Evolutionary conservation across 192 early-diverging fungal genomes (phyloP).

Genomic region (Chytriomyces hyalinus): DNA sequence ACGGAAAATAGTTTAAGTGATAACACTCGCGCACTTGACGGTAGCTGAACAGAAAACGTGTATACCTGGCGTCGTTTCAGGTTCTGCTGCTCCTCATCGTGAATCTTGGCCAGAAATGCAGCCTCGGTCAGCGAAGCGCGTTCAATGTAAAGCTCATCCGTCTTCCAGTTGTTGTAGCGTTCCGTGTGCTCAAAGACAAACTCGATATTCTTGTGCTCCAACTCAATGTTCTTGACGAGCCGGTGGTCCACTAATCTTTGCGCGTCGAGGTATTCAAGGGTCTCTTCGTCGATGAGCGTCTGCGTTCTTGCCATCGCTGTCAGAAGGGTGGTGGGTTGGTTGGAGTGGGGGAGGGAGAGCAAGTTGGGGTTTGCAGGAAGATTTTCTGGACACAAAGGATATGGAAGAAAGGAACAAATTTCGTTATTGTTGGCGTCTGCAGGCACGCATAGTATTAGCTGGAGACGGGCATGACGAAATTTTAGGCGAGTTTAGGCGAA

Average conservation of each 20-base stretch:
- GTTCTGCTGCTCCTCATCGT: conserved; percentile 39
- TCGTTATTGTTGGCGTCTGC: too few species aligned
- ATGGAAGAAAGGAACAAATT: too few species aligned
- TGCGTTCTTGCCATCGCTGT: conserved; percentile 4
- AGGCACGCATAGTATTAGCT: too few species aligned
- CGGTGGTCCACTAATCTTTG: conserved; percentile 13
- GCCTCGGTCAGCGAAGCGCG: conserved; percentile 29
- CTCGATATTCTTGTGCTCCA: conserved; percentile 37
- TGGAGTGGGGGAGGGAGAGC: not conserved
- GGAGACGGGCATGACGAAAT: too few species aligned
- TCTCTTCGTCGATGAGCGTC: conserved; percentile 36
- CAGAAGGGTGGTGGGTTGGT: not conserved
- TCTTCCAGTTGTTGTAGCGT: conserved; percentile 41
- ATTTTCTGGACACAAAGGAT: not conserved
- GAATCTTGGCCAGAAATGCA: conserved; percentile 31
- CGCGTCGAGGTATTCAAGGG: conserved; percentile 24
- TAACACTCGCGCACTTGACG: not conserved
- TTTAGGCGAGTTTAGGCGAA: too few species aligned
- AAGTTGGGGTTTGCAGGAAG: not conserved
- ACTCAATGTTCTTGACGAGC: conserved; percentile 20
- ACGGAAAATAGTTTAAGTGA: not conserved
- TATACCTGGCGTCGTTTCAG: conserved; percentile 33
- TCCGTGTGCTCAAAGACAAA: conserved; percentile 39
- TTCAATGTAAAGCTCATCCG: conserved; percentile 40
- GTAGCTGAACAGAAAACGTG: not conserved